Base-by-base conservation (phyloP, 225 moss, liverwort and hornwort species). In the Thuidium tamariscinum region DNA sequence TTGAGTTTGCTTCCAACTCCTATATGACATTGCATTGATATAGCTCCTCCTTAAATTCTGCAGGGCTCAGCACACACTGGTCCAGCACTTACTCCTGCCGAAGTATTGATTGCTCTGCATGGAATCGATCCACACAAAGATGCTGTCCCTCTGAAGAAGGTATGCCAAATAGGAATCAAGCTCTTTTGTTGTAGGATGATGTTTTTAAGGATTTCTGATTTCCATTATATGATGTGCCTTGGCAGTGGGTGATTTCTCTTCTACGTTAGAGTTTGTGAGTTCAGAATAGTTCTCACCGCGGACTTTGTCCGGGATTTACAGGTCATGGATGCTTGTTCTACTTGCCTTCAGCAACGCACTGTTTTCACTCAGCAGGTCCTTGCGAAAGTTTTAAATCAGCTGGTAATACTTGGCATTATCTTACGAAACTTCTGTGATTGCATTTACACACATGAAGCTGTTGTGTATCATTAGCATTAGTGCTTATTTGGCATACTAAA, bases 291-390 rank as follows among this genome's bases (percentile, higher is more conserved):
- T 77, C 77, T 92, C 54, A 84, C 61, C 20, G 48, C 81, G 77
- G 14, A 77, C 25, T 60, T 48, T 81, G 51, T 72, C 44, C 17
- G 22, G 81, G 44, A 77, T 77, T 72, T 59, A 37, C 82, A 98
- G 98, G 98, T 98, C 36, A 99, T 97, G 96, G 99, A 99, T 93
- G 99, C 99, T 83, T 99, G 97, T 90, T 96, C 99, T 82, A 92
- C 96, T 86, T 99, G 99, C 88, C 95, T 99, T 77, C 99, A 94
- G 75, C 99, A 99, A 84, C 99, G 99, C 57, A 96, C 94, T 65
- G 99, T 99, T 72, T 99, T 99, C 86, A 99, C 99, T 74, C 99
- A 99, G 88, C 99, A 99, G 81, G 99, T 99, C 55, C 88, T 99
- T 79, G 99, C 99, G 41, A 99, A 95, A 89, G 99, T 97, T 72